A percentile compares a stretch with the other conserved stretches of the same genome.
Conservation (phyloP, 148 eudicot genomes). For the Fagopyrum esculentum region DNA sequence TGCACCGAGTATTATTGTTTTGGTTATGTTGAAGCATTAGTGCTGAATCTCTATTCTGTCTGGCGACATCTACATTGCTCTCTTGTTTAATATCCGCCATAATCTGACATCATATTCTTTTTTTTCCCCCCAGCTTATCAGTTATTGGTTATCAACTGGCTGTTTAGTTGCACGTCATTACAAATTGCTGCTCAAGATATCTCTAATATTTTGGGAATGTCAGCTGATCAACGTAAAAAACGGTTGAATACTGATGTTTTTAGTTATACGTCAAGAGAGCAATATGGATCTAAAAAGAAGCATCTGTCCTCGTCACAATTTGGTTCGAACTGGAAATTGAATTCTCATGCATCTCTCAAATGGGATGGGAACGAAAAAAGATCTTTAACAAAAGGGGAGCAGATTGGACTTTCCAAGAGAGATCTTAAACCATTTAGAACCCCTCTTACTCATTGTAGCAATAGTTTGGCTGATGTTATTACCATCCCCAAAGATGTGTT, state of each 20-base stretch:
- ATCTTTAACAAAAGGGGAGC: conserved; percentile 74
- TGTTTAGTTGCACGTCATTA: neutral
- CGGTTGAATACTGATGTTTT: conserved; percentile 32
- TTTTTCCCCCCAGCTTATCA: neutral
- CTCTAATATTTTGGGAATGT: conserved; percentile 42
- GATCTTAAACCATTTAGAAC: conserved; percentile 43
- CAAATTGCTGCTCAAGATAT: conserved; percentile 17
- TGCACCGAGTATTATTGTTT: neutral
- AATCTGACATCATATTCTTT: neutral
- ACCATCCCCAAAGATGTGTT: conserved; percentile 61
- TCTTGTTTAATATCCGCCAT: neutral
- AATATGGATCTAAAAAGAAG: conserved; percentile 47
- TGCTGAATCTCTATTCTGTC: neutral
- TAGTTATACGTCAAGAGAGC: conserved; percentile 36
- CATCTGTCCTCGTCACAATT: conserved; percentile 28
- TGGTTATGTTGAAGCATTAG: neutral
- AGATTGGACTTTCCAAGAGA: conserved; percentile 59
- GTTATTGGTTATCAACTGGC: neutral
- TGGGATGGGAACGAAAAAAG: conserved; percentile 75
- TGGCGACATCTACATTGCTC: neutral
- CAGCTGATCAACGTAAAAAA: conserved; percentile 79
- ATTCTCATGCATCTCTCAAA: conserved; percentile 51
- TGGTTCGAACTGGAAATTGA: conserved; percentile 32
- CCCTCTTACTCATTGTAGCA: conserved; percentile 28
- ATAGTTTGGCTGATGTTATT: conserved; percentile 58